Percentiles rank a stretch among this genome's conserved stretches.
phyloP scores from a whole-genome alignment of 208 protist species.

The Herpetomonas samuelpessoai region DNA sequence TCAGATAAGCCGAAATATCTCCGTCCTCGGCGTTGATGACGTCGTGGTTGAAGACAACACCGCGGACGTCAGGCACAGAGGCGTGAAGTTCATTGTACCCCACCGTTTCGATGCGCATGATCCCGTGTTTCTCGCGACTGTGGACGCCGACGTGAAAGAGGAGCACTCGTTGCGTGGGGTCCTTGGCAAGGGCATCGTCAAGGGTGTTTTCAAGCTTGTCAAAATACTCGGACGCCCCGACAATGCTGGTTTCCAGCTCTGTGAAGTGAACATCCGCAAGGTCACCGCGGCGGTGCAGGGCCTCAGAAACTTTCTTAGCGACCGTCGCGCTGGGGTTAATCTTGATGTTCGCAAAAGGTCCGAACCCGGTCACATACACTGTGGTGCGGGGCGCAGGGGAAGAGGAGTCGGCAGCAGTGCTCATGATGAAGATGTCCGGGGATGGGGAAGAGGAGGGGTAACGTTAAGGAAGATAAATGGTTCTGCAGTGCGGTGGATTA shows the following conservation, averaged over 20 bases:
- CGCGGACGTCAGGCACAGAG: constrained; percentile 34
- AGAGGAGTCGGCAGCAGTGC: not conserved
- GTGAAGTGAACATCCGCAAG: constrained; percentile 28
- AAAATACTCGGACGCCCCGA: constrained; percentile 36
- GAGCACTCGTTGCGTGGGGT: constrained; percentile 24
- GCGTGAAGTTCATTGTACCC: constrained; percentile 69
- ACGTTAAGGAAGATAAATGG: too few species aligned
- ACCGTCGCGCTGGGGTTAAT: constrained; percentile 59
- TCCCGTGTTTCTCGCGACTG: constrained; percentile 29
- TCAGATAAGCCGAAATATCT: constrained; percentile 16
- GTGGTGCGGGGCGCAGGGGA: constrained; percentile 10
- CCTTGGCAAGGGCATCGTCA: constrained; percentile 11
- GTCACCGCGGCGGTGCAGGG: constrained; percentile 16
- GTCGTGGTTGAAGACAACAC: constrained; percentile 39
- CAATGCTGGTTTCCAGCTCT: constrained; percentile 45
- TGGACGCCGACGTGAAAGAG: constrained; percentile 64
- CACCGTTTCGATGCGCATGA: constrained; percentile 51
- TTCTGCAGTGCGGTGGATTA: too few species aligned
- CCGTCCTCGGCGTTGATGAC: constrained; percentile 33
- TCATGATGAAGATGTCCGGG: too few species aligned
- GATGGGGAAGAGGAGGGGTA: too few species aligned
- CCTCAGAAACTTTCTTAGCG: constrained; percentile 23
- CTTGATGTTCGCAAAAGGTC: constrained; percentile 48
- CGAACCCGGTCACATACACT: constrained; percentile 72
- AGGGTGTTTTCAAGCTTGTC: constrained; percentile 28